Conservation (phyloP, 1,139 yeast genomes). For the Saccharomycopsis crataegensis region DNA sequence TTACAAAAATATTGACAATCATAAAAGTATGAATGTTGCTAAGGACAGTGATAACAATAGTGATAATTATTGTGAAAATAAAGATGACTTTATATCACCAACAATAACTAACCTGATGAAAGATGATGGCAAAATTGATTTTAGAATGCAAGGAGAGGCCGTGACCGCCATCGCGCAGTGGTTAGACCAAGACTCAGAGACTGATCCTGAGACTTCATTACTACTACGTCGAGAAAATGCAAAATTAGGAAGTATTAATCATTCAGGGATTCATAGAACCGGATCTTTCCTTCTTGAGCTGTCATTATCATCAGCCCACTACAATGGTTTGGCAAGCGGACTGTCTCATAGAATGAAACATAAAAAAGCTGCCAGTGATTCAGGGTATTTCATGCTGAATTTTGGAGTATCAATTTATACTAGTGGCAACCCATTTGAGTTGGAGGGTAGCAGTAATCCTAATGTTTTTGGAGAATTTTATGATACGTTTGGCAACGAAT, state of each 20-base stretch:
- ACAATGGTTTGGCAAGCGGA: no score
- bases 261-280: neutral
- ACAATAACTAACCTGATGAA: neutral
- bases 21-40: neutral
- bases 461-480: no score
- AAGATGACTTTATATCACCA: neutral
- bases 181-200: neutral
- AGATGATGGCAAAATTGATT: constrained; percentile 10
- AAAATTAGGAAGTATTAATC: neutral
- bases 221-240: neutral
- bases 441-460: no score
- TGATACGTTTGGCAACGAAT: no score
- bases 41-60: neutral
- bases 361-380: neutral
- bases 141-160: constrained; percentile 17
- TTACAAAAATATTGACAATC: neutral
- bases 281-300: neutral
- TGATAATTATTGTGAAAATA: neutral
- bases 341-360: neutral
- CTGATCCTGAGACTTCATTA: neutral
- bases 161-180: constrained; percentile 15
- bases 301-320: neutral
- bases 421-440: no score
- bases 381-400: neutral
- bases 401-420: no score